Base-by-base conservation (phyloP, 305 asterid species). In the Fraxinus latifolia region DNA sequence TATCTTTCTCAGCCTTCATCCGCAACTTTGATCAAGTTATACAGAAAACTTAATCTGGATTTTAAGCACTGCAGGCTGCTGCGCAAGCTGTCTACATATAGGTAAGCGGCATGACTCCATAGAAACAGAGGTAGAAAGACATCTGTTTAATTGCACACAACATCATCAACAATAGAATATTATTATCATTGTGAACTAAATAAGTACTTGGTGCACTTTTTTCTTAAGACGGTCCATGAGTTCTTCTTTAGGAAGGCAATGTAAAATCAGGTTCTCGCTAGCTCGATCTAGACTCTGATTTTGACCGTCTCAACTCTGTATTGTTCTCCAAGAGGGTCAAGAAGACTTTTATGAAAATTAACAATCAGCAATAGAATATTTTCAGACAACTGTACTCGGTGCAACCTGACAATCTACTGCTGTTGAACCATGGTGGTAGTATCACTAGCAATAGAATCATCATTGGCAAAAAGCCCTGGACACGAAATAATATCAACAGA, bases 71-170 rank as follows among this genome's bases (percentile, higher is more conserved):
- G 89, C 83, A 91, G 82, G 78, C 85, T 81, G 67, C 84, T 78
- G 58, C 76, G 81, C 84, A 91, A 83, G 79, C 87, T 89, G 50
- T 87, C 86, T 42, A 88, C 74, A 79, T 89, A 90, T 65, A 90
- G 86, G 76, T 89, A 88, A 77, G 91, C 47, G 33, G 88, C 79
- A 86, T 90, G 91, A 91, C 80, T 68, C 92, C 95, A 84, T 90
- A 91, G 88, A 85, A 88, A 83, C 92, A 90, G 65, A 90, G 89
- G 86, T 88, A 91, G 90, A 89, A 89, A 84, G 90, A 90, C 91
- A 90, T 89, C 88, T 89, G 92, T 78, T 91, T 90, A 80, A 91
- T 88, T 58, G 93, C 89, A 82, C 82, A 82, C 62, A 91, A 84
- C 82, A 86, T 82, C 81, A 84, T 85, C 82, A 87, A 60, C 73